Evolutionary conservation across 208 protist genomes (phyloP), one percentile per base, ranked within the genome.

Genomic region (Wallacemonas sp.): DNA sequence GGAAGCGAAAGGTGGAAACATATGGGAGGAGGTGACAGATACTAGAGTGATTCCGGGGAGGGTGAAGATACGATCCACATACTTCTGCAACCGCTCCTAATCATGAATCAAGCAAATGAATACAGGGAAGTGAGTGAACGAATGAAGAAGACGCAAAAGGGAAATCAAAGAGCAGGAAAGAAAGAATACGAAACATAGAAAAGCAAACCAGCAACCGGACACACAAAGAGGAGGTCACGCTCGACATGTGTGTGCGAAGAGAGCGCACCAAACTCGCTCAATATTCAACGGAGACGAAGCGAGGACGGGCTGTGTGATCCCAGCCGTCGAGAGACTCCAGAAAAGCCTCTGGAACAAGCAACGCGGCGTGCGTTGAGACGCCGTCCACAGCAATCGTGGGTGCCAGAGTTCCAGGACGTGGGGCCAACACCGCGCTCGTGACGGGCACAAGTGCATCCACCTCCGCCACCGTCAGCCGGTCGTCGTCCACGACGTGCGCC

Each of bases 401-500:
- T 41, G 36, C 14, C n/a, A n/a, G n/a, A n/a, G n/a, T n/a, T n/a
- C n/a, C n/a, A n/a, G n/a, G n/a, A 41, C 36, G 14, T 41, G 36
- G 14, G 36, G 9, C 9, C 36, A 14, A 26, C 5, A 49, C 9
- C 4, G 9, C 9, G 9, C 9, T 49, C 9, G 44, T 23, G 19
- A 21, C 44, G 12, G 62, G 41, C 26, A 65, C 19, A 0, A 62
- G 34, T 9, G 58, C 60, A 9, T 34, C 57, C 26, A 48, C 23
- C 16, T 29, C 21, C 2, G 17, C 33, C 17, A 36, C 38, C n/a
- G 8, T 29, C 21, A 49, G 23, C 6, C n/a, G 12, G 1, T 12
- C 57, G 21, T 14, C 44, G 38, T n/a, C 67, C 9, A 47, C 11
- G 1, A 70, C 21, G 8, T 30, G 56, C 6, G 77, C 39, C 16